phyloP scores from a whole-genome alignment of 345 rosid species.

The Salix dunnii region DNA sequence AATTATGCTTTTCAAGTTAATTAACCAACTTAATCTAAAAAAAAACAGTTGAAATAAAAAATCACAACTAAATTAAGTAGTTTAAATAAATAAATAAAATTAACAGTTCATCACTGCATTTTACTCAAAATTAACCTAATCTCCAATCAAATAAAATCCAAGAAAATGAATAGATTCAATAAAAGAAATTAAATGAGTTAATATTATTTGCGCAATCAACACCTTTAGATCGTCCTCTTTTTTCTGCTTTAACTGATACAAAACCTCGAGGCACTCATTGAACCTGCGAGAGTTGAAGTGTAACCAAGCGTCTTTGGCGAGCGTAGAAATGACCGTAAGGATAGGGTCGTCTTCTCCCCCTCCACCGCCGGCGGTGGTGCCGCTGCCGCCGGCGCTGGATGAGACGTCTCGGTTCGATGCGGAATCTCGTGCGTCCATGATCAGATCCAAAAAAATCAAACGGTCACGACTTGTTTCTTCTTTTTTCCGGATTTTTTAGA shows the following conservation, averaged over 20 bases:
- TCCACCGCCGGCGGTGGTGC: not conserved
- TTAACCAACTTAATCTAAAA: not conserved
- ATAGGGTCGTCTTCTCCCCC: slow-evolving; percentile 23
- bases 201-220: not conserved
- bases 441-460: slow-evolving; percentile 20
- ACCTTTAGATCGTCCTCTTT: slow-evolving; percentile 85
- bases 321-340: slow-evolving; percentile 33
- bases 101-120: not conserved
- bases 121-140: not conserved
- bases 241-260: slow-evolving; percentile 61
- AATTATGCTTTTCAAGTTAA: not conserved
- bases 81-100: not conserved
- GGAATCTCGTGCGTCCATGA: slow-evolving; percentile 30
- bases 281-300: slow-evolving; percentile 70
- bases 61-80: not conserved
- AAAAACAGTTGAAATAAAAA: not conserved
- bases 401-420: slow-evolving; percentile 14
- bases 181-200: not conserved
- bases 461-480: not conserved
- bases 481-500: not conserved
- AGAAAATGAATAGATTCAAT: not conserved
- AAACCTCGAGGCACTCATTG: slow-evolving; percentile 61
- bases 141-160: not conserved
- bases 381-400: slow-evolving; percentile 1
- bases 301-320: slow-evolving; percentile 71